Base-by-base conservation (phyloP, 345 rosid genomes). In the Aegle marmelos region DNA sequence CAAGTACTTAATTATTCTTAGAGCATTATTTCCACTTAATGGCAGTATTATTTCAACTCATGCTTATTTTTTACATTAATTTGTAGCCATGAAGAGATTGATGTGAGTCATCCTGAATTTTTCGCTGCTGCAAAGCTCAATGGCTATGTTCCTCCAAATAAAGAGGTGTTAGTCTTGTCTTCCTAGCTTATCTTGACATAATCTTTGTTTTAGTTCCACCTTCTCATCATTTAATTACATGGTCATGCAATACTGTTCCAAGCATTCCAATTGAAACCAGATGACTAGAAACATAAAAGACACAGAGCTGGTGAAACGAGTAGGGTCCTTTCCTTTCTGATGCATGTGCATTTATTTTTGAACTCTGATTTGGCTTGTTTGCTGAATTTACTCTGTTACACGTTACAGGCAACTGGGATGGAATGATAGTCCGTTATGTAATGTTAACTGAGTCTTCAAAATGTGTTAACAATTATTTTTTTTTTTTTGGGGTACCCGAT, bases 61-160 rank as follows among this genome's bases (percentile, higher is more conserved):
- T 36, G 17, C 78, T 63, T 63, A 39, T 54, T 62, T 34, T 73
- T 70, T 56, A 45, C 64, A n/a, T 60, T 76, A 64, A 78, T 78
- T 33, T 86, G 82, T 90, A 94, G 99, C 89, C 95, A 92, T 81
- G 98, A 92, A 80, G 98, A 94, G 70, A 89, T 89, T 24, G 98
- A 95, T 81, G 98, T 94, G 70, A 94, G 90, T 82, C 99, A 96
- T 86, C 98, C 98, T 60, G 97, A 96, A 4, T 94, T 96, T 82
- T 96, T 94, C 78, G 87, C 90, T 70, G 74, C 98, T 33, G 99
- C 97, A 73, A 94, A 94, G 86, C 90, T 83, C 68, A 92, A 92
- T 92, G 97, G 98, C 74, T 96, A 96, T 61, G 82, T 87, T 82
- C 98, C 99, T 88, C 95, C 95, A 70, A 89, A 90, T 78, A 81